phyloP scores from a whole-genome alignment of 192 early-diverging fungal genomes.

The Phlyctochytrium bullatum region DNA sequence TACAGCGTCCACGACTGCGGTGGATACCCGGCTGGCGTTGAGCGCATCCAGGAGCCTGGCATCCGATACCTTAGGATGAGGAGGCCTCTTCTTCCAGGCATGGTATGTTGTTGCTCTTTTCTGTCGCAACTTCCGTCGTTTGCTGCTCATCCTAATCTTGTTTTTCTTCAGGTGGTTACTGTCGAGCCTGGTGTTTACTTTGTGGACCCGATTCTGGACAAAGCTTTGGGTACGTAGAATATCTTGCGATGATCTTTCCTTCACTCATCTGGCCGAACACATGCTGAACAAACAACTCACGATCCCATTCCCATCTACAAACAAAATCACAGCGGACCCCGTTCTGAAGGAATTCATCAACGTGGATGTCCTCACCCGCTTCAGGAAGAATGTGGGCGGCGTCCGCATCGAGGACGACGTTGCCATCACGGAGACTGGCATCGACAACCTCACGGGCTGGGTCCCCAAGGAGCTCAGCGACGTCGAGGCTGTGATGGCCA shows the following conservation, averaged over 20 bases:
- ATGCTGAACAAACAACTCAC: too few relatives aligned
- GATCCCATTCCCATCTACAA: too few relatives aligned
- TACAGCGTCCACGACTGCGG: slow-evolving; percentile 87
- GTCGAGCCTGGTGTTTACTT: slow-evolving; percentile 96
- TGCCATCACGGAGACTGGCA: slow-evolving; percentile 71
- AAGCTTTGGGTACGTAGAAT: slow-evolving; percentile 41
- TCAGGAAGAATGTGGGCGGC: slow-evolving; percentile 67
- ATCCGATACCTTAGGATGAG: slow-evolving; percentile 75
- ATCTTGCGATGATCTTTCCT: background rate
- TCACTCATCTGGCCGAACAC: slow-evolving; percentile 36
- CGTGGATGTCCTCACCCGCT: background rate
- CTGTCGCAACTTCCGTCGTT: too few relatives aligned
- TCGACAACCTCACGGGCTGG: slow-evolving; percentile 75
- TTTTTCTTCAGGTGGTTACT: slow-evolving; percentile 60
- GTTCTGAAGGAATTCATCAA: slow-evolving; percentile 1
- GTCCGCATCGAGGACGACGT: slow-evolving; percentile 93
- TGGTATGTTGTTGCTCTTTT: slow-evolving; percentile 47
- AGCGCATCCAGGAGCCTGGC: slow-evolving; percentile 68
- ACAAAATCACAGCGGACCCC: too few relatives aligned
- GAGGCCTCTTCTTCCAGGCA: slow-evolving; percentile 68
- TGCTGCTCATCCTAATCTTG: background rate
- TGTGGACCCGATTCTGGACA: slow-evolving; percentile 73
- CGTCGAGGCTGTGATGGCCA: slow-evolving; percentile 16
- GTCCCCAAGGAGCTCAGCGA: slow-evolving; percentile 79
- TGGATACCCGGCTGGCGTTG: slow-evolving; percentile 68